phyloP scores from a whole-genome alignment of 179 eudicot species.

The Corrigiola litoralis region DNA sequence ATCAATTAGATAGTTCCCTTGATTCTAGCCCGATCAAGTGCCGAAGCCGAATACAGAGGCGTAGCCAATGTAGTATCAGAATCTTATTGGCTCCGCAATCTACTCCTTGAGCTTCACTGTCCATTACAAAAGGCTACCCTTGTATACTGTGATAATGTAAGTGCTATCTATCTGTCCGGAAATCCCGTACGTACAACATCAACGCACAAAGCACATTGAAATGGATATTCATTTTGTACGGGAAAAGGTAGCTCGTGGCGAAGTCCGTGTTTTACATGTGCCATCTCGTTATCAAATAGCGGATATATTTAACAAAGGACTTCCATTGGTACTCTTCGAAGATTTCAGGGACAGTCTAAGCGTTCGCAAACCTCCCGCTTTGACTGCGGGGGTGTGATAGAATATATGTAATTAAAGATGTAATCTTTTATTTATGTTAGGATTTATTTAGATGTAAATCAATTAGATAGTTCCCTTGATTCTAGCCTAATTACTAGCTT shows the following conservation, averaged over 20 bases:
- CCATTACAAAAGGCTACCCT: not conserved
- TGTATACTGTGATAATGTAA: not conserved
- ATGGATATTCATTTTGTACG: not conserved
- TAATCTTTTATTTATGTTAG: slow-evolving; percentile 1
- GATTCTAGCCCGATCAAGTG: too few relatives aligned
- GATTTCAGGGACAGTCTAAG: not conserved
- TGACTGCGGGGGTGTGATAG: not conserved
- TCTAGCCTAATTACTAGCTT: too few relatives aligned
- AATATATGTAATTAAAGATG: too few relatives aligned
- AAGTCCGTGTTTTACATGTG: not conserved
- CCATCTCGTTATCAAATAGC: too few relatives aligned
- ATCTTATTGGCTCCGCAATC: not conserved
- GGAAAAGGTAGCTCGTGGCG: not conserved
- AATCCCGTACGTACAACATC: too few relatives aligned
- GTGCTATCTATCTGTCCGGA: not conserved
- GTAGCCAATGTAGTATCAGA: not conserved
- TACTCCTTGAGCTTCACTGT: not conserved
- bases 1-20: not conserved
- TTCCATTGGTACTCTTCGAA: too few relatives aligned
- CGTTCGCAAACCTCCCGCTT: not conserved
- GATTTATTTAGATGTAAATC: not conserved
- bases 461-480: not conserved
- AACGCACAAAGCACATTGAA: not conserved
- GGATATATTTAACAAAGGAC: not conserved
- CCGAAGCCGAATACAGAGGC: not conserved